These are phyloP conservation scores for Eucalyptus rudis DNA, from an alignment of 345 rosid genomes.

Conservation along the genomic window DNA sequence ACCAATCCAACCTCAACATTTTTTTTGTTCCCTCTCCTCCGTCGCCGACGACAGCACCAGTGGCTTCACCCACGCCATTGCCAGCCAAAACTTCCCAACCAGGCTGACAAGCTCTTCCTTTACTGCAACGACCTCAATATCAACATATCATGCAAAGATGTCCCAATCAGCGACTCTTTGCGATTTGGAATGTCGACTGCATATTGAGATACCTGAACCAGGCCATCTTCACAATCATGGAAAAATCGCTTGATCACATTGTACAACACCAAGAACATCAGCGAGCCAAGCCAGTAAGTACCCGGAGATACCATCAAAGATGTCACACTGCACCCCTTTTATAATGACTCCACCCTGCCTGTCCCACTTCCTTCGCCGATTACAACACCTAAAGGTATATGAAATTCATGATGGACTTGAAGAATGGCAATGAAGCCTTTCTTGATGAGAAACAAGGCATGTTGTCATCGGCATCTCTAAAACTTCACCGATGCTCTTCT, in stretches of 20 bases:
- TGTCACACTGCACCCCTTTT: too few relatives aligned
- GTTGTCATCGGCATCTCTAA: too few relatives aligned
- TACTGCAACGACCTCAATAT: not conserved
- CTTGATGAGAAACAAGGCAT: too few relatives aligned
- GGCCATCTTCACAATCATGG: not conserved
- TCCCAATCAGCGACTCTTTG: not conserved
- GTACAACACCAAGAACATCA: too few relatives aligned
- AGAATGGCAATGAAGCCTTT: too few relatives aligned
- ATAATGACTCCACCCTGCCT: too few relatives aligned
- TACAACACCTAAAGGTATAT: too few relatives aligned
- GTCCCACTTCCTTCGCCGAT: fast-evolving
- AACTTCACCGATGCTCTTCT: too few relatives aligned
- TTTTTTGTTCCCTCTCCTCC: not conserved
- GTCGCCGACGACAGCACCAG: not conserved
- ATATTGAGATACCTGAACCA: fast-evolving
- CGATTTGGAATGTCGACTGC: not conserved
- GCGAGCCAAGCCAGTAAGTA: fast-evolving
- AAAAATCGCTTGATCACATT: too few relatives aligned
- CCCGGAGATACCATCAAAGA: too few relatives aligned
- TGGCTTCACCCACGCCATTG: not conserved
- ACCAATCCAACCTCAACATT: not conserved
- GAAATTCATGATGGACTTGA: too few relatives aligned
- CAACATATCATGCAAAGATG: conserved; percentile 4
- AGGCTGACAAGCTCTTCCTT: not conserved
- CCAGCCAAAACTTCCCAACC: not conserved